Evolutionary conservation across 768 basidiomycete species (phyloP).

Genomic region (Kwoniella dejecticola): DNA sequence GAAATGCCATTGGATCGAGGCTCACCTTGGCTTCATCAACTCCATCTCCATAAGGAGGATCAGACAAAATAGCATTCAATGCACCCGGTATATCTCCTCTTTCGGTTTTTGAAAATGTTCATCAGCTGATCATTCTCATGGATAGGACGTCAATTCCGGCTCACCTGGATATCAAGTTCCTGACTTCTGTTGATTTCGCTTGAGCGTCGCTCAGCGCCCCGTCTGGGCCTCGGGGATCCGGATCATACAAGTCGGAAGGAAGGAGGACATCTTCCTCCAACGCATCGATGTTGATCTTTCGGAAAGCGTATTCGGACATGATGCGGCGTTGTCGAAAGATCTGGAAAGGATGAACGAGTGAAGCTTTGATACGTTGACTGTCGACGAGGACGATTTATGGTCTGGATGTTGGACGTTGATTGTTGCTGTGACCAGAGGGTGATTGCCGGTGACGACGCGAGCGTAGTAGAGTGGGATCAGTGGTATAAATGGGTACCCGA

Average conservation of each 20-base stretch:
- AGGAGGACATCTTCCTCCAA: conserved; percentile 88
- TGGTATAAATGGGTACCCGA: conserved; percentile 5
- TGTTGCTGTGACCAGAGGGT: too few species aligned
- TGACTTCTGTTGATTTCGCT: conserved; percentile 70
- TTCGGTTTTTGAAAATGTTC: neutral
- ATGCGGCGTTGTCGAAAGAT: neutral
- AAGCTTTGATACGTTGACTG: neutral
- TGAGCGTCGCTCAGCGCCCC: conserved; percentile 76
- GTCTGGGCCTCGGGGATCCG: conserved; percentile 76
- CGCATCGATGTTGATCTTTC: conserved; percentile 91
- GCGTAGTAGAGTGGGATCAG: neutral
- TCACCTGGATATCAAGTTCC: conserved; percentile 73
- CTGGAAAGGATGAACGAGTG: neutral
- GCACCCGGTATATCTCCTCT: conserved; percentile 80
- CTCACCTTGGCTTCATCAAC: conserved; percentile 88
- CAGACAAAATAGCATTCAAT: conserved; percentile 69
- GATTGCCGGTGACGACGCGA: conserved; percentile 5
- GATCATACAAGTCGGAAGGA: conserved; percentile 80
- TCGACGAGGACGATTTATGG: too few species aligned
- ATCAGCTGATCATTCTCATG: neutral
- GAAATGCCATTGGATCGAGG: too few species aligned
- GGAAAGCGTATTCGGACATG: conserved; percentile 63
- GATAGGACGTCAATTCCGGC: conserved; percentile 41
- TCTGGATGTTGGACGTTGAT: too few species aligned
- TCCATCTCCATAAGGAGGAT: conserved; percentile 82